These are phyloP conservation scores for Xerocomellus intermedius DNA, from an alignment of 768 basidiomycete genomes.

Conservation along the genomic window DNA sequence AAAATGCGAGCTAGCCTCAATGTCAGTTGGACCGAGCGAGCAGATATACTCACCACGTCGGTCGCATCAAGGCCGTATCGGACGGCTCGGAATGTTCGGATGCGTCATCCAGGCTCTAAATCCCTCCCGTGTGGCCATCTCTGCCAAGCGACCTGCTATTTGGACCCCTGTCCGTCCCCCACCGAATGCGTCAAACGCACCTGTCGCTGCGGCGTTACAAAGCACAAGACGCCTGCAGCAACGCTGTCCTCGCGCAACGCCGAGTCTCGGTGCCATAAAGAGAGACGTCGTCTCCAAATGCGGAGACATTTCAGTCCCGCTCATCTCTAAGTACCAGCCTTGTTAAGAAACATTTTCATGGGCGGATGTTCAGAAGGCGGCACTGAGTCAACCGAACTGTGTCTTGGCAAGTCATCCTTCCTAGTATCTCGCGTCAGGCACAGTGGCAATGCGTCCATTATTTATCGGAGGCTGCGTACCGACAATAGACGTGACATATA, in stretches of 20 bases:
- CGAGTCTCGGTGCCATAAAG: no score
- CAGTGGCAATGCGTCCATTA: conserved; percentile 27
- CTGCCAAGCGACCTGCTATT: conserved; percentile 72
- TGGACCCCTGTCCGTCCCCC: conserved; percentile 80
- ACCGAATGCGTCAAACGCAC: conserved; percentile 62
- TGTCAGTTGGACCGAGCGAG: no score
- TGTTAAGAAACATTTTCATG: conserved; percentile 19
- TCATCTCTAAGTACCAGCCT: neutral
- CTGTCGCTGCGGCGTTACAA: conserved; percentile 84
- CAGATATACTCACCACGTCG: no score
- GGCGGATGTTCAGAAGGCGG: conserved; percentile 4
- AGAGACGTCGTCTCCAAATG: no score
- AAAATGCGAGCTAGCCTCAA: no score
- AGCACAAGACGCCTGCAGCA: conserved; percentile 32
- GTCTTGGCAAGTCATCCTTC: conserved; percentile 12
- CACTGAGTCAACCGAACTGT: conserved; percentile 15
- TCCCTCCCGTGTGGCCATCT: conserved; percentile 67
- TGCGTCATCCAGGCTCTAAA: no score
- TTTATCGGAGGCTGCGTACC: conserved; percentile 24
- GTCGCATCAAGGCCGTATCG: no score
- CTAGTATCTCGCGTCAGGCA: neutral
- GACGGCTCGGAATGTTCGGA: no score
- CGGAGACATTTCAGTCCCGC: no score
- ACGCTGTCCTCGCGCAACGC: no score
- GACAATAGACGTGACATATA: conserved; percentile 19